phyloP scores from a whole-genome alignment of 345 rosid genomes.

The Lenwebbia sp. region DNA sequence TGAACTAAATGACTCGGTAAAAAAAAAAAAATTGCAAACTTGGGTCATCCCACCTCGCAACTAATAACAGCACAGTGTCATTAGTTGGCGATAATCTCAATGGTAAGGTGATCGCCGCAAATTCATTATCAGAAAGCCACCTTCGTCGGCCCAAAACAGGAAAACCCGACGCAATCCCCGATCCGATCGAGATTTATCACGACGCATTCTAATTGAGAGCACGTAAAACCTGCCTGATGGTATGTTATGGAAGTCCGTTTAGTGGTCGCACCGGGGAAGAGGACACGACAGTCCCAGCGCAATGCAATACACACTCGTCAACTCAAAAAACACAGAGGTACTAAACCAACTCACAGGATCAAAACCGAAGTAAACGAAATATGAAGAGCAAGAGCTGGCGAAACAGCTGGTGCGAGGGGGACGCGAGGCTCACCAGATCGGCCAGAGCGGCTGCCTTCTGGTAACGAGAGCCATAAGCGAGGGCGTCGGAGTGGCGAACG shows the following conservation, averaged over 20 bases:
- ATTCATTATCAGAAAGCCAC: not conserved
- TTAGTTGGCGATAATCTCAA: not conserved
- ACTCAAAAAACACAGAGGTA: not conserved
- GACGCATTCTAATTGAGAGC: not conserved
- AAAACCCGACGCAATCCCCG: not conserved
- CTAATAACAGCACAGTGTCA: not conserved
- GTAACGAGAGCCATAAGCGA: constrained; percentile 59
- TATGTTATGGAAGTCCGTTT: no score
- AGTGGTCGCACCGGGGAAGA: no score
- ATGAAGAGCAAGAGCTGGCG: not conserved
- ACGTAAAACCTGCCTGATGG: no score
- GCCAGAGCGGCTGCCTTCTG: constrained; percentile 98
- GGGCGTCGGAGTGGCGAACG: constrained; percentile 61
- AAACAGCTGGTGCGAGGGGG: not conserved
- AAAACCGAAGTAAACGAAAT: not conserved
- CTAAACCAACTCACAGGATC: not conserved
- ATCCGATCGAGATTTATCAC: not conserved
- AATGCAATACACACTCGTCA: not conserved
- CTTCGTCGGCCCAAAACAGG: not conserved
- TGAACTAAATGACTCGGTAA: not conserved
- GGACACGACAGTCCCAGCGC: not conserved
- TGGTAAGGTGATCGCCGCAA: not conserved
- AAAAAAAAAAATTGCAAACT: not conserved
- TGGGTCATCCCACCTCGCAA: no score
- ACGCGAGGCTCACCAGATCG: constrained; percentile 53